Evolutionary conservation across 495 filamentous ascomycete species (phyloP).

Genomic region (Lasiosphaeria miniovina): DNA sequence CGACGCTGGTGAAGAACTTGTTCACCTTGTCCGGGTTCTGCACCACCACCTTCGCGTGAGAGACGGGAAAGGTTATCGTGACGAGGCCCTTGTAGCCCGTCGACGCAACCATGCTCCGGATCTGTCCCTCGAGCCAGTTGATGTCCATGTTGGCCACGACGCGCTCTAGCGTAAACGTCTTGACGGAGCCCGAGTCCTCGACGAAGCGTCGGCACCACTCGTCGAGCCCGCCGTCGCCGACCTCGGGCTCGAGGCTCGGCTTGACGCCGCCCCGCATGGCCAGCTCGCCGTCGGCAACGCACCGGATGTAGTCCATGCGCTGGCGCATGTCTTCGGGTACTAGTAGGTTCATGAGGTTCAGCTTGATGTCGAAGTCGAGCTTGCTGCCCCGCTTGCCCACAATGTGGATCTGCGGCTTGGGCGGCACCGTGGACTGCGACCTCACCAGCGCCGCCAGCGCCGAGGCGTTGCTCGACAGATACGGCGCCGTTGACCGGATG

Average conservation of each 20-base stretch:
- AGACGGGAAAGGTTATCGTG: slow-evolving; percentile 48
- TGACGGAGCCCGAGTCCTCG: slow-evolving; percentile 43
- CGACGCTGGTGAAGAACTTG: slow-evolving; percentile 43
- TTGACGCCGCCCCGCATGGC: slow-evolving; percentile 47
- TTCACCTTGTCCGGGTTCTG: slow-evolving; percentile 47
- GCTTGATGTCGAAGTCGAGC: slow-evolving; percentile 48
- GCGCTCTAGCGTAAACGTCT: slow-evolving; percentile 48
- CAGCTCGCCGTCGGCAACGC: slow-evolving; percentile 46
- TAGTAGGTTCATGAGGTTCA: slow-evolving; percentile 53
- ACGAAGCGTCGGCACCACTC: slow-evolving; percentile 49
- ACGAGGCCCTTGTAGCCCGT: slow-evolving; percentile 49
- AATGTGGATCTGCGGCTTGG: slow-evolving; percentile 50
- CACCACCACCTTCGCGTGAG: slow-evolving; percentile 46
- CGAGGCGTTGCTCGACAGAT: slow-evolving; percentile 39
- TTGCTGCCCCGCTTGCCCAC: slow-evolving; percentile 33
- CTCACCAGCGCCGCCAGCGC: slow-evolving; percentile 44
- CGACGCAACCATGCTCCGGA: slow-evolving; percentile 43
- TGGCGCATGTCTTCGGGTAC: slow-evolving; percentile 36
- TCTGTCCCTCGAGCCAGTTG: slow-evolving; percentile 50
- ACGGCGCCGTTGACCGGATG: slow-evolving; percentile 40
- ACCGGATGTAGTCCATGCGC: slow-evolving; percentile 52
- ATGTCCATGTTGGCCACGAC: slow-evolving; percentile 51
- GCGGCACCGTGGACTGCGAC: slow-evolving; percentile 46
- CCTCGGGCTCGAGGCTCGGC: slow-evolving; percentile 35
- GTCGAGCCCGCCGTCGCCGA: slow-evolving; percentile 41